Percentiles rank a stretch among this genome's conserved stretches.
Evolutionary conservation across 345 rosid genomes (phyloP).

Genomic region (Ricinus communis): DNA sequence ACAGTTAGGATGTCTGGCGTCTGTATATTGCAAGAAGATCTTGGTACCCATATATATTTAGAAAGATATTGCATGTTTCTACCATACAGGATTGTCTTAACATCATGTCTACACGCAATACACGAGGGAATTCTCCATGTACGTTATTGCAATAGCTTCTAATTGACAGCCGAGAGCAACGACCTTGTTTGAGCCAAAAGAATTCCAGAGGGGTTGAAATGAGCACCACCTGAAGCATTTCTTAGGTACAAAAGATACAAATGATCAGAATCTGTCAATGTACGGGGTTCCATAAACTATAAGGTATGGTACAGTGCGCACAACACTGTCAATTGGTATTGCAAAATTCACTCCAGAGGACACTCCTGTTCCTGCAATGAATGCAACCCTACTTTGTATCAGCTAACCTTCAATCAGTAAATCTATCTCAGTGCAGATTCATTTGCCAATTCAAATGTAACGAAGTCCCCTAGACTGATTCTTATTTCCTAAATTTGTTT

Average conservation of each 20-base stretch:
- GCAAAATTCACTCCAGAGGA: conserved; percentile 90
- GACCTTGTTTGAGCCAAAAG: no score
- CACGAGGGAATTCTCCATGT: neutral
- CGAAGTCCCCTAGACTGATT: no score
- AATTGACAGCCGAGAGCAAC: no score
- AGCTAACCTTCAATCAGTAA: neutral
- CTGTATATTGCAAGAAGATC: no score
- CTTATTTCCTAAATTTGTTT: neutral
- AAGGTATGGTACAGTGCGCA: conserved; percentile 68
- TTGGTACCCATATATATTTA: no score
- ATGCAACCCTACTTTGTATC: neutral
- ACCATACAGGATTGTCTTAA: no score
- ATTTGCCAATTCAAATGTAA: neutral
- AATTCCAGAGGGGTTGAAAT: no score
- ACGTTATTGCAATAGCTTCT: neutral
- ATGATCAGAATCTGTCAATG: conserved; percentile 61
- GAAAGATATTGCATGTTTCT: no score
- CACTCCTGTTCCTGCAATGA: conserved; percentile 63
- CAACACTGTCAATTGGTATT: conserved; percentile 69
- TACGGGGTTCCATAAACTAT: conserved; percentile 85
- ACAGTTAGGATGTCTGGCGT: no score
- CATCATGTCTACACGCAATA: no score
- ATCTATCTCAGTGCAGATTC: neutral
- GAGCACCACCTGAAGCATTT: neutral
- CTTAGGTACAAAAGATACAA: conserved; percentile 4